phyloP scores from a whole-genome alignment of 129 eudicot genomes.

The Chrysanthemum makinoi region DNA sequence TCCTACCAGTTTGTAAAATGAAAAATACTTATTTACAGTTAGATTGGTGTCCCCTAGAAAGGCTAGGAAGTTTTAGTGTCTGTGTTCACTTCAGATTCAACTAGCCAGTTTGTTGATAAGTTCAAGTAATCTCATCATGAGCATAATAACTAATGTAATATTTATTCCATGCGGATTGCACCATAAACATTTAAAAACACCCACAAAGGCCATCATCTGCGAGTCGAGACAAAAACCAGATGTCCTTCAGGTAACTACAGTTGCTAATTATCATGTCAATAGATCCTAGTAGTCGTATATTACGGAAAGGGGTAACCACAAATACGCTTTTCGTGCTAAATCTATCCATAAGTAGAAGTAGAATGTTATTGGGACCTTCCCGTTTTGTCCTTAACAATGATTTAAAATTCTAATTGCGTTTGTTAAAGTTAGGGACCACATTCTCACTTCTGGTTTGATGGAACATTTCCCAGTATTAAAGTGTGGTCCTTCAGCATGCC shows the following conservation, averaged over 20 bases:
- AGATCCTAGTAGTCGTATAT: constrained; percentile 34
- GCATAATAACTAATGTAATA: constrained; percentile 27
- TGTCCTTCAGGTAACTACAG: constrained; percentile 42
- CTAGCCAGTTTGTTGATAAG: constrained; percentile 7
- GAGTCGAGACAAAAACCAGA: constrained; percentile 49
- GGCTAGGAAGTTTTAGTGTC: too few relatives aligned
- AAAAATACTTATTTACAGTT: too few relatives aligned
- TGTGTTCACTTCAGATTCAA: constrained; percentile 9
- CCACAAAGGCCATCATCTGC: constrained; percentile 15
- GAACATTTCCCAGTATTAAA: constrained; percentile 39
- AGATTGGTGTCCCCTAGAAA: too few relatives aligned
- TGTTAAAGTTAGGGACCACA: constrained; percentile 59
- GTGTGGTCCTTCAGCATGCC: constrained; percentile 45
- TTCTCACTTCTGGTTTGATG: constrained; percentile 44
- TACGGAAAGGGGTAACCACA: constrained; percentile 28
- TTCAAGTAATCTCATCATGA: constrained; percentile 37
- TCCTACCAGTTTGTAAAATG: too few relatives aligned
- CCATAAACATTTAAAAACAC: constrained; percentile 22
- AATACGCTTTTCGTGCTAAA: constrained; percentile 35
- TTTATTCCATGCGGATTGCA: constrained; percentile 36
- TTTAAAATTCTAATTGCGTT: constrained; percentile 29
- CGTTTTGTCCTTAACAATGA: constrained; percentile 37
- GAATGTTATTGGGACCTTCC: constrained; percentile 66
- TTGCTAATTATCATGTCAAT: constrained; percentile 48
- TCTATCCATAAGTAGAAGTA: constrained; percentile 38